Conservation (phyloP, 257 asterid species). For the Thymus quinquecostatus region DNA sequence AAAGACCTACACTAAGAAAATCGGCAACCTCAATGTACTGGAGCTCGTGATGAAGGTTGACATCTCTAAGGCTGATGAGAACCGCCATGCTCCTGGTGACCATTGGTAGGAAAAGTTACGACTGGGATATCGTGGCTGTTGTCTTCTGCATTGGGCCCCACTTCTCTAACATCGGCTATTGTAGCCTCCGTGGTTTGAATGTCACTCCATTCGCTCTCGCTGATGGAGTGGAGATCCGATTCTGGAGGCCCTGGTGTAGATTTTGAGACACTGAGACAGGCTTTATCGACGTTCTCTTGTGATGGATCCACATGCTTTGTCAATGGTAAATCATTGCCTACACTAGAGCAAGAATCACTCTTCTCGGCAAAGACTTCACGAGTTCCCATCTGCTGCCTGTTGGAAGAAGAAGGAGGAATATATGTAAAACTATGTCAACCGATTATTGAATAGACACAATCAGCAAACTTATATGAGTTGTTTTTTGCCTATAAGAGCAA, state of each 20-base stretch:
- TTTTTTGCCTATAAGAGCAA: neutral
- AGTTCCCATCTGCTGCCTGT: constrained; percentile 82
- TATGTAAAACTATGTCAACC: constrained; percentile 8
- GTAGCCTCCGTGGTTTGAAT: constrained; percentile 81
- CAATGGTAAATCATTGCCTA: constrained; percentile 50
- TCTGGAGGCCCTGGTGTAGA: constrained; percentile 53
- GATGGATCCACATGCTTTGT: constrained; percentile 91
- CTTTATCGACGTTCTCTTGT: constrained; percentile 91
- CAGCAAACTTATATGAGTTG: too few species aligned
- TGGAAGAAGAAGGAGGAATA: constrained; percentile 31
- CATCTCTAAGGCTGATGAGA: constrained; percentile 67
- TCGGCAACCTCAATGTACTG: constrained; percentile 21
- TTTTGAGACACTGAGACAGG: constrained; percentile 71
- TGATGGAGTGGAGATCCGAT: constrained; percentile 56
- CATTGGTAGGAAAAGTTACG: constrained; percentile 45
- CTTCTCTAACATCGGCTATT: constrained; percentile 90
- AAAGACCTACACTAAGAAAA: constrained; percentile 15
- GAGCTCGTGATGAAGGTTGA: constrained; percentile 10
- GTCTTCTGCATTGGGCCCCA: constrained; percentile 60
- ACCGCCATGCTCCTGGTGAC: constrained; percentile 62
- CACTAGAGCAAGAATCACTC: constrained; percentile 68
- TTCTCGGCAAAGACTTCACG: constrained; percentile 75
- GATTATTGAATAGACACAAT: neutral
- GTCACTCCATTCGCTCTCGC: constrained; percentile 92
- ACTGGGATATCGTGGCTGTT: constrained; percentile 80